Base-by-base conservation (phyloP, 108 stramenopile species). In the Skeletonema tropicum region DNA sequence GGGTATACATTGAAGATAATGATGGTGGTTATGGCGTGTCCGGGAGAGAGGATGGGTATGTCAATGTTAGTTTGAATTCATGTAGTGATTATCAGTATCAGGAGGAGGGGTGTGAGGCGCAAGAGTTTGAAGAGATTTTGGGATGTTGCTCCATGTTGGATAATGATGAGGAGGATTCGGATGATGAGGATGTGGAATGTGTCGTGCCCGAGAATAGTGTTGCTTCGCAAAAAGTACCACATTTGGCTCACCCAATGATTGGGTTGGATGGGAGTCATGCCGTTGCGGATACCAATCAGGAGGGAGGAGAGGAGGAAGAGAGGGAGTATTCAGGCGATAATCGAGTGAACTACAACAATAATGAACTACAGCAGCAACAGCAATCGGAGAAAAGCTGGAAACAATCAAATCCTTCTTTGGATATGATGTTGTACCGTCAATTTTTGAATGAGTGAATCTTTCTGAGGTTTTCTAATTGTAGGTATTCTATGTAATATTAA, bases 141-240 rank as follows among this genome's bases (percentile, higher is more conserved):
- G 63, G 71, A 15, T 82, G 81, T 67, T 82, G 74, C 38, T 75
- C 69, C 14, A 82, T 82, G 65, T 63, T 82, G 74, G 81, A 79
- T 55, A 62, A 58, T 60, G 70, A 71, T 41, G 57, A 58, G 48
- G 77, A 77, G 23, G 59, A 60, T 17, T 48, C 64, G 3, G 64
- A 62, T 8, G 60, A 66, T 26, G 57, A 66, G 6, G 73, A 29
- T 15, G 64, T 55, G 11, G 64, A 15, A 23, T 55, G 52, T 55
- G 52, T 55, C 6, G 19, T 23, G 7, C 52, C 52, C 26, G 33
- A n/a, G 6, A 14, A 17, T 29, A 26, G 15, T 45, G 26, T 42
- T 46, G 11, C 31, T 2, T 8, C 33, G 5, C 52, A 55, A 45
- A 12, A 21, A 13, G 23, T 7, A 45, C 23, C 25, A 0, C 23